Evolutionary conservation across 768 basidiomycete species (phyloP), one percentile per base, ranked within the genome.

Genomic region (Austroboletus festivus): DNA sequence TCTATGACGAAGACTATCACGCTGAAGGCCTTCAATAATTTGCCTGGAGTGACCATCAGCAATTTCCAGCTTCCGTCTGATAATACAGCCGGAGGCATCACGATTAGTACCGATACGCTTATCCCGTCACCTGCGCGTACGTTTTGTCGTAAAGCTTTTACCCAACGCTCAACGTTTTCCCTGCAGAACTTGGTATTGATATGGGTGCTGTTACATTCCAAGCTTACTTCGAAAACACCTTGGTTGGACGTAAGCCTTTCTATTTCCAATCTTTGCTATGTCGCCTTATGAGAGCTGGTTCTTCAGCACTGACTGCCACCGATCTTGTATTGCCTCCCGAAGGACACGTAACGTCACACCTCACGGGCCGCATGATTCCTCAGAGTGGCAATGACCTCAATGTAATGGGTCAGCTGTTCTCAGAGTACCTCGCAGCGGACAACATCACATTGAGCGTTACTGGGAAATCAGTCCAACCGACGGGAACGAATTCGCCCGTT

Each of bases 31-130:
- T 88, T 88, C 64, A 82, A 88, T 50, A 76, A 76, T 24, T 69
- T 89, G 7, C 82, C 83, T 8, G 85, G 85, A 6, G 81, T 86
- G 37, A 81, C 78, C 6, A 85, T 88, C 60, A 79, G 73, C 52
- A 82, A 86, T 67, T 87, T 87, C 71, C 69, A 81, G 59, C 71
- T 87, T 47, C 85, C 85, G 1, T 76, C 76, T 4, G 83, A 87
- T 53, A 80, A 83, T 56, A 74, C 81, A 37, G 77, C 76, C 30
- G 85, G 85, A 46, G 85, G 85, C 23, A 86, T 86, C 50, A 78
- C 78, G 44, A 81, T 87, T 43, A 82, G 82, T 54, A 85, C 83
- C 4, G 82, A 84, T 60, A 76, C 83, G 0, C 47, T 66, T 19
- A 86, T 87, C 52, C 83, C 83, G 11, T 87, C 85, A 13, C 69